Conservation (phyloP, 2,329 filamentous ascomycete species). For the Calonectria naviculata region DNA sequence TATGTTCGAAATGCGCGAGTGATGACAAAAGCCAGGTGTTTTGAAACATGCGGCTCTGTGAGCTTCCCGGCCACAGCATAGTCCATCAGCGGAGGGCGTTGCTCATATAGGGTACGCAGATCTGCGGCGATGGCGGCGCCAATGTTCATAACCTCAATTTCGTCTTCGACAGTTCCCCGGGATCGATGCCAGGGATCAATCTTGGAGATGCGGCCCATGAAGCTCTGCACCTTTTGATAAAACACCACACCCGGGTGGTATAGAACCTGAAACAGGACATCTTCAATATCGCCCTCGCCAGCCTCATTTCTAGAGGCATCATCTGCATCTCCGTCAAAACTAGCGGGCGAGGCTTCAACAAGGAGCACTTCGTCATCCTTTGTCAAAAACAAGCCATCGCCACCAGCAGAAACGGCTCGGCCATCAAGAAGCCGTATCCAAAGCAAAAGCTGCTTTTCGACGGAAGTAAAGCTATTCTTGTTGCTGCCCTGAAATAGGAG, state of each 20-base stretch:
- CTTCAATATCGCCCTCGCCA: constrained; percentile 54
- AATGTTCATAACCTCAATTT: constrained; percentile 68
- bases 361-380: constrained; percentile 60
- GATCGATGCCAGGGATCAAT: constrained; percentile 68
- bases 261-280: constrained; percentile 64
- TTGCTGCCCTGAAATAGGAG: constrained; percentile 55
- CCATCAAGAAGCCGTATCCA: constrained; percentile 68
- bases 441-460: constrained; percentile 61
- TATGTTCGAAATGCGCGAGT: constrained; percentile 66
- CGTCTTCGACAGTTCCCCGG: constrained; percentile 66
- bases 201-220: constrained; percentile 66
- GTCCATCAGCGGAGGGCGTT: constrained; percentile 65
- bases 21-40: constrained; percentile 60
- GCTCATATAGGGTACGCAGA: constrained; percentile 60
- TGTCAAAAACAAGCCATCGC: constrained; percentile 63
- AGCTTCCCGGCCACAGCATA: constrained; percentile 64
- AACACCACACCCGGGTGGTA: constrained; percentile 67
- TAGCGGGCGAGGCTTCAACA: constrained; percentile 54
- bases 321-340: constrained; percentile 46
- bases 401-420: constrained; percentile 65
- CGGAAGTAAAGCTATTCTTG: constrained; percentile 47
- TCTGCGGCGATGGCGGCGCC: constrained; percentile 62
- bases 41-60: constrained; percentile 58
- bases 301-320: constrained; percentile 35
- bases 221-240: constrained; percentile 68